These are phyloP conservation scores for Dactylorhiza incarnata DNA, from an alignment of 106 monocot genomes.

Conservation along the genomic window DNA sequence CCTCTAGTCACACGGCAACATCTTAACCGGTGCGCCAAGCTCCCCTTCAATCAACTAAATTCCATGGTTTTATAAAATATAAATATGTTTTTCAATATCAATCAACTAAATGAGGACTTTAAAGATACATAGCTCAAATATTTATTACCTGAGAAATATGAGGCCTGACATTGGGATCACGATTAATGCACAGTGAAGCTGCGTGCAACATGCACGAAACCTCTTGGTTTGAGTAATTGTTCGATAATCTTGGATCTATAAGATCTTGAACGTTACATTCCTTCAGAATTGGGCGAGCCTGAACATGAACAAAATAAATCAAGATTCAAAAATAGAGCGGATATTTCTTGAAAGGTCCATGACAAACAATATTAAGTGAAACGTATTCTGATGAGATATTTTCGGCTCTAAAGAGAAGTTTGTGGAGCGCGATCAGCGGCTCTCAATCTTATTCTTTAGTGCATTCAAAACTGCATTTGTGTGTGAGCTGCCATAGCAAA, in stretches of 20 bases:
- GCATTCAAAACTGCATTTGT: too few relatives aligned
- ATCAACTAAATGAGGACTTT: too few relatives aligned
- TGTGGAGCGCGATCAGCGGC: too few relatives aligned
- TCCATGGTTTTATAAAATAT: too few relatives aligned
- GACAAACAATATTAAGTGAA: background rate
- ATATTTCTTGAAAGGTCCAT: background rate
- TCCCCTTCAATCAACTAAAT: too few relatives aligned
- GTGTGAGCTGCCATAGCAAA: too few relatives aligned
- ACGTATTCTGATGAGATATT: too few relatives aligned
- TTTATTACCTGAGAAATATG: constrained; percentile 68
- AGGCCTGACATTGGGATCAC: constrained; percentile 59
- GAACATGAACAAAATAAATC: background rate
- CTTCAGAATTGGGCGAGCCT: constrained; percentile 71
- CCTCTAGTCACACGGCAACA: too few relatives aligned
- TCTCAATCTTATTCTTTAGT: too few relatives aligned
- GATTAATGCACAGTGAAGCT: constrained; percentile 62
- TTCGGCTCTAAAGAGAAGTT: too few relatives aligned
- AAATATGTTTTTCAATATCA: too few relatives aligned
- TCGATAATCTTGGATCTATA: constrained; percentile 44
- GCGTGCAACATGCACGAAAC: constrained; percentile 60
- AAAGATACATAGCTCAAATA: background rate
- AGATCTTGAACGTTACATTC: constrained; percentile 41
- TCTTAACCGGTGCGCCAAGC: too few relatives aligned
- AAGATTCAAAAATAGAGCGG: background rate
- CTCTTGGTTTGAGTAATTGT: constrained; percentile 39